Evolutionary conservation across 306 rosid species (phyloP).

Genomic region (Prunus salicina): DNA sequence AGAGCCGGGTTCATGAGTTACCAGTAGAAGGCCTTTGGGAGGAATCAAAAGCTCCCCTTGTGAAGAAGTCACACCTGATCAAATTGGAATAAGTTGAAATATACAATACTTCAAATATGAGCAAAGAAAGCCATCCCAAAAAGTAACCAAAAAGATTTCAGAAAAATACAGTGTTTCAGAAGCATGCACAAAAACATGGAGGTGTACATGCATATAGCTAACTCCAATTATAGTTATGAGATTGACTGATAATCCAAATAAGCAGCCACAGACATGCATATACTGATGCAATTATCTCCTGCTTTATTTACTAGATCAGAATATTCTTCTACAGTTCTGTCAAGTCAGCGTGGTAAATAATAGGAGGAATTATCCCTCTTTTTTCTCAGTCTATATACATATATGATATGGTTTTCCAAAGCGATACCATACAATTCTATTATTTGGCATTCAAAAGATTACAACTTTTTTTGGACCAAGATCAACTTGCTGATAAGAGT

Average conservation of each 20-base stretch:
- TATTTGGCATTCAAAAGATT: too few species aligned
- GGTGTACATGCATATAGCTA: background rate
- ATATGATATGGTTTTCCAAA: background rate
- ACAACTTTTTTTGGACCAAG: too few species aligned
- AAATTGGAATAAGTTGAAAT: slow-evolving; percentile 15
- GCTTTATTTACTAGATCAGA: background rate
- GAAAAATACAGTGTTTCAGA: background rate
- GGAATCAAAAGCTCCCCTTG: slow-evolving; percentile 48
- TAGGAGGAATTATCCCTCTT: background rate
- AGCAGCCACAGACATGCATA: background rate
- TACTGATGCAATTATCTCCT: slow-evolving; percentile 8
- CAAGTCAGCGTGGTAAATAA: background rate
- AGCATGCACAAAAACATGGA: background rate
- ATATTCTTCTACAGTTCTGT: background rate
- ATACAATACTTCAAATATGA: background rate
- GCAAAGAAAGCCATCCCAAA: background rate
- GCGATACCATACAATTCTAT: background rate
- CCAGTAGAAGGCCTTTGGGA: slow-evolving; percentile 65
- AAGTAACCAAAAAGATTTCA: background rate
- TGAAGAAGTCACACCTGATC: slow-evolving; percentile 43
- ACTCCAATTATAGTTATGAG: background rate
- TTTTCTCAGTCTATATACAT: background rate
- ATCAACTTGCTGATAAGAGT: too few species aligned
- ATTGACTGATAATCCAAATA: slow-evolving; percentile 7
- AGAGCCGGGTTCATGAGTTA: slow-evolving; percentile 82